Evolutionary conservation across 768 basidiomycete genomes (phyloP).

Genomic region (Antrodiella citrinella): DNA sequence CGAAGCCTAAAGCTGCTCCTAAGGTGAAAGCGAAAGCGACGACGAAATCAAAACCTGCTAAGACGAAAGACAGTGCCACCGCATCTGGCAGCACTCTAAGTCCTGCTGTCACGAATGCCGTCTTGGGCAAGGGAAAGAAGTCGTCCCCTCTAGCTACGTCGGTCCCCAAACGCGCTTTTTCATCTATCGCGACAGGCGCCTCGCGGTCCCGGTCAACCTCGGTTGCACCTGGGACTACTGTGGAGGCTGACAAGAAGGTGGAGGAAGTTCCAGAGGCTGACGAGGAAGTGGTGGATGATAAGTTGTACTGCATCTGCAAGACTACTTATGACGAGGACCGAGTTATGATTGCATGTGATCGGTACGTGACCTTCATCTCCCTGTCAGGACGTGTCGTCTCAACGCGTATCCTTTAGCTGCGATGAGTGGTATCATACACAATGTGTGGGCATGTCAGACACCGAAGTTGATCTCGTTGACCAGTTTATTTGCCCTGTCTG

Average conservation of each 20-base stretch:
- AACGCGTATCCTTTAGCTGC: conserved; percentile 46
- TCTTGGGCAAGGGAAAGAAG: conserved; percentile 21
- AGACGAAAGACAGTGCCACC: neutral
- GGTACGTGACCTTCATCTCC: conserved; percentile 37
- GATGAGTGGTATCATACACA: conserved; percentile 93
- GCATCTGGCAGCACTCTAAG: neutral
- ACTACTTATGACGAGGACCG: conserved; percentile 81
- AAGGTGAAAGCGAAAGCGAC: conserved; percentile 17
- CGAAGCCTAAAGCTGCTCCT: conserved; percentile 11
- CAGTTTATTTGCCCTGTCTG: conserved; percentile 87
- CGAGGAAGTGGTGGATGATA: conserved; percentile 45
- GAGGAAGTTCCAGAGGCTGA: conserved; percentile 36
- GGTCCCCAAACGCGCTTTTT: conserved; percentile 19
- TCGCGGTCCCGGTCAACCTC: conserved; percentile 65
- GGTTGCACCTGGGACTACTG: conserved; percentile 46
- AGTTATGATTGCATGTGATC: conserved; percentile 91
- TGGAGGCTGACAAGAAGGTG: conserved; percentile 39
- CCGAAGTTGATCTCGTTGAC: conserved; percentile 82
- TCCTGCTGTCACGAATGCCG: neutral
- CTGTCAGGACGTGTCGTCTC: neutral
- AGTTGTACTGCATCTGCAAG: conserved; percentile 84
- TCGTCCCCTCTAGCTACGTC: conserved; percentile 15
- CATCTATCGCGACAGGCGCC: conserved; percentile 15
- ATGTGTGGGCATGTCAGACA: conserved; percentile 76
- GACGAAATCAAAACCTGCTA: conserved; percentile 14